Conservation (phyloP, 108 stramenopile species). For the Cyclotella cryptica region DNA sequence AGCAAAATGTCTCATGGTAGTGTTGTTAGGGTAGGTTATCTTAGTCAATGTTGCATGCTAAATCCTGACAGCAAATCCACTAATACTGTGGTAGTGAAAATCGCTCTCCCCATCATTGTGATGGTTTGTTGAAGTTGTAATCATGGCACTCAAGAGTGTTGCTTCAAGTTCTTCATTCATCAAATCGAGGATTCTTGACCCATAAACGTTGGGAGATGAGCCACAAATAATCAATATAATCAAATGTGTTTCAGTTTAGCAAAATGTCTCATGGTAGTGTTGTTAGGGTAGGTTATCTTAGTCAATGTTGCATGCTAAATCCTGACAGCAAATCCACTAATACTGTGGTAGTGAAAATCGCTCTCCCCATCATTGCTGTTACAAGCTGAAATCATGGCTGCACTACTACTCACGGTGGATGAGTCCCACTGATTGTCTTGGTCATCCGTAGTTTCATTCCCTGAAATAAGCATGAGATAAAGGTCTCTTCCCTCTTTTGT, state of each 20-base stretch:
- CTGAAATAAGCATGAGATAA: slow-evolving; percentile 23
- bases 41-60: not conserved
- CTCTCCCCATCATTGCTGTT: slow-evolving; percentile 15
- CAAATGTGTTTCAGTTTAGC: not conserved
- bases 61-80: slow-evolving; percentile 29
- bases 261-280: not conserved
- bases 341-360: slow-evolving; percentile 21
- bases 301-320: slow-evolving; percentile 10
- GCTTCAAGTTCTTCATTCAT: no score
- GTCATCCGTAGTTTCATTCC: slow-evolving; percentile 2
- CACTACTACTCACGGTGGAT: slow-evolving; percentile 18
- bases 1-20: not conserved
- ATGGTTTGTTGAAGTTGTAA: no score
- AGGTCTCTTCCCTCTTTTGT: slow-evolving; percentile 23
- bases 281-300: not conserved
- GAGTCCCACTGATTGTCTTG: slow-evolving; percentile 22
- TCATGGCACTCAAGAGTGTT: no score
- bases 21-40: not conserved
- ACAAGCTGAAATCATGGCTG: slow-evolving; percentile 8
- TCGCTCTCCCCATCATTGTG: slow-evolving; percentile 5
- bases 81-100: slow-evolving; percentile 21
- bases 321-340: slow-evolving; percentile 29
- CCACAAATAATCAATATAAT: not conserved
- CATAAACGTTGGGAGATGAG: not conserved
- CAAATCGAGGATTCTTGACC: no score